Conservation (phyloP, 106 monocot species). For the Amphibolis antarctica region DNA sequence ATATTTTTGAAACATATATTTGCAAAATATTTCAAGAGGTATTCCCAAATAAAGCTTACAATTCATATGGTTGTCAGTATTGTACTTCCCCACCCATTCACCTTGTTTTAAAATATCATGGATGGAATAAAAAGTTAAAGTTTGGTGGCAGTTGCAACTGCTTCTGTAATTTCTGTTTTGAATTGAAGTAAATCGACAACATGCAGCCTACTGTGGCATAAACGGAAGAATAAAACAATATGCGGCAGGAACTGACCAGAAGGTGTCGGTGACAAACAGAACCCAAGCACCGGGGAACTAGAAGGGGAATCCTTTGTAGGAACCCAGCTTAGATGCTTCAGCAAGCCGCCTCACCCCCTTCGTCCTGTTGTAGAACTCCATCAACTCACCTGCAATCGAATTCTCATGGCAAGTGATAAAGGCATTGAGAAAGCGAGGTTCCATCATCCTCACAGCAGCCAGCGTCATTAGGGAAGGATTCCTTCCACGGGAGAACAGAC, state of each 20-base stretch:
- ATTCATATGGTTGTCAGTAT: too few relatives aligned
- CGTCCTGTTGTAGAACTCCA: constrained; percentile 2
- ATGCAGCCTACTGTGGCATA: too few relatives aligned
- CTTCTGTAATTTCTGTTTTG: too few relatives aligned
- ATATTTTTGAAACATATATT: too few relatives aligned
- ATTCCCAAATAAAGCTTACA: too few relatives aligned
- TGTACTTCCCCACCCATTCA: too few relatives aligned
- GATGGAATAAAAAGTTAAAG: too few relatives aligned
- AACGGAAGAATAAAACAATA: too few relatives aligned
- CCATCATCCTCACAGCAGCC: neutral
- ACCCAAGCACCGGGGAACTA: neutral
- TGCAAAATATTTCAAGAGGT: too few relatives aligned
- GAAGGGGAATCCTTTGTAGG: neutral
- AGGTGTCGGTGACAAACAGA: neutral
- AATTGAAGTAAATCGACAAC: too few relatives aligned
- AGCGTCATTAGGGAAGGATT: neutral
- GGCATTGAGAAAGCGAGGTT: constrained; percentile 1
- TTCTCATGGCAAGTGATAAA: constrained; percentile 4
- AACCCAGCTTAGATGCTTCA: neutral
- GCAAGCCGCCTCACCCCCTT: constrained; percentile 1
- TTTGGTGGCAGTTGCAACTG: too few relatives aligned
- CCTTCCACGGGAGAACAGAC: neutral
- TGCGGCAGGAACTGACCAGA: neutral
- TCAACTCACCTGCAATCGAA: neutral
- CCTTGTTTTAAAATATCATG: too few relatives aligned